phyloP scores from a whole-genome alignment of 75 land plant genomes.

The Chamaecyparis obtusa region DNA sequence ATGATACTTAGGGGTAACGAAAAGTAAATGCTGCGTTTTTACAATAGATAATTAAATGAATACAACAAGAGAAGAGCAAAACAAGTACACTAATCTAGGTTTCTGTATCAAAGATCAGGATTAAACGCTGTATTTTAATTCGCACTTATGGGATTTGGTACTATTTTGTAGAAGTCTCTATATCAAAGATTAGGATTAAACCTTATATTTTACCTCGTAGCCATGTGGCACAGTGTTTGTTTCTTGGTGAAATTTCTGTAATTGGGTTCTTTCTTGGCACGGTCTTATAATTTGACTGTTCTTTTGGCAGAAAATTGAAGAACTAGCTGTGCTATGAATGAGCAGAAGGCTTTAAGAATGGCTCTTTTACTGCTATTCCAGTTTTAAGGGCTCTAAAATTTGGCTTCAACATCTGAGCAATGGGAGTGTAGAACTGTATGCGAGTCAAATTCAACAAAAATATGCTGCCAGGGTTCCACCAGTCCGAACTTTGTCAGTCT shows the following conservation, averaged over 20 bases:
- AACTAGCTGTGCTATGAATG: not conserved
- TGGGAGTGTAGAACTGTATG: not conserved
- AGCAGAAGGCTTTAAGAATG: not conserved
- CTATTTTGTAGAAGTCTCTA: not conserved
- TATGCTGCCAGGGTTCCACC: conserved; percentile 9
- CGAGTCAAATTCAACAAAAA: not conserved
- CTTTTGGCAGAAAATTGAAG: not conserved
- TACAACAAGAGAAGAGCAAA: not conserved
- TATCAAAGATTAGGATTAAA: not conserved
- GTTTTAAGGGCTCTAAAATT: not conserved
- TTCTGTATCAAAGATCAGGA: not conserved
- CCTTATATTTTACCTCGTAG: not conserved
- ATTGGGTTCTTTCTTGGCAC: not conserved
- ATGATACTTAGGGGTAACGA: not conserved
- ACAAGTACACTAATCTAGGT: not conserved
- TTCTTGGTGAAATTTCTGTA: not conserved
- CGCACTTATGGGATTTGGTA: not conserved
- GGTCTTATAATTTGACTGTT: not conserved
- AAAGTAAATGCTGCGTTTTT: not conserved
- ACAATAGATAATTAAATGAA: not conserved
- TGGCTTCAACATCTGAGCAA: not conserved
- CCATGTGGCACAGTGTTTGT: not conserved
- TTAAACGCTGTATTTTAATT: not conserved
- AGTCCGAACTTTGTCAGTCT: conserved; percentile 4
- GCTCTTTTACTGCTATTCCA: not conserved